Conservation (phyloP, 2,329 filamentous ascomycete genomes). For the Tolypocladium amazonense region DNA sequence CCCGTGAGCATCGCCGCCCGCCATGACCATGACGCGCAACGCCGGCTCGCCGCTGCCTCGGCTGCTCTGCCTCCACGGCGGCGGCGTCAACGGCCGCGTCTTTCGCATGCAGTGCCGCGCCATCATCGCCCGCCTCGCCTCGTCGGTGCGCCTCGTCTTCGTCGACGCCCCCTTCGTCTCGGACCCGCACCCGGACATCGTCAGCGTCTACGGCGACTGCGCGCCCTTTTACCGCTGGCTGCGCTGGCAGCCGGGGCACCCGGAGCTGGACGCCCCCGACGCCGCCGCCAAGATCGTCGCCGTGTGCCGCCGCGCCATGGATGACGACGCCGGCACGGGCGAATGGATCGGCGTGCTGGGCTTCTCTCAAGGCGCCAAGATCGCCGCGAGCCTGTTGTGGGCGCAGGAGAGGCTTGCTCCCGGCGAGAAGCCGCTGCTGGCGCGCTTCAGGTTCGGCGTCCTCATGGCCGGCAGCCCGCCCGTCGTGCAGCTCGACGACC, state of each 20-base stretch:
- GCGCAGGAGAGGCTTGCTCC: conserved; percentile 38
- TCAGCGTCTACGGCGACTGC: conserved; percentile 52
- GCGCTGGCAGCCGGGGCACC: conserved; percentile 50
- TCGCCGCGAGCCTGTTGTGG: conserved; percentile 48
- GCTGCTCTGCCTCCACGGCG: conserved; percentile 73
- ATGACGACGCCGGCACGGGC: conserved; percentile 41
- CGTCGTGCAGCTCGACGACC: conserved; percentile 16
- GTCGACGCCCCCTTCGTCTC: conserved; percentile 59
- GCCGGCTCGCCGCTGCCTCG: conserved; percentile 24
- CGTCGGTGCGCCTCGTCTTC: conserved; percentile 61
- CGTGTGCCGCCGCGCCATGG: conserved; percentile 35
- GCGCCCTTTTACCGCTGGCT: conserved; percentile 56
- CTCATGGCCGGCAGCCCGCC: conserved; percentile 24
- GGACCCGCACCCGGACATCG: conserved; percentile 49
- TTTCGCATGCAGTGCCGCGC: conserved; percentile 59
- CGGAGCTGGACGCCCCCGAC: conserved; percentile 28
- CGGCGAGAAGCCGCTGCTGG: conserved; percentile 9
- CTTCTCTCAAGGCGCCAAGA: conserved; percentile 57
- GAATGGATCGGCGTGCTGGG: conserved; percentile 51
- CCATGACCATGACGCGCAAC: not conserved
- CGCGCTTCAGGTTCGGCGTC: conserved; percentile 23
- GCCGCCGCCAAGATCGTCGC: conserved; percentile 29
- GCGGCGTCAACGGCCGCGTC: conserved; percentile 60
- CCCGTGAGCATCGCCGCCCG: not conserved
- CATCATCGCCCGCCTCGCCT: conserved; percentile 32